These are phyloP conservation scores for Didymella exigua DNA, from an alignment of 2,329 filamentous ascomycete species.

Conservation along the genomic window DNA sequence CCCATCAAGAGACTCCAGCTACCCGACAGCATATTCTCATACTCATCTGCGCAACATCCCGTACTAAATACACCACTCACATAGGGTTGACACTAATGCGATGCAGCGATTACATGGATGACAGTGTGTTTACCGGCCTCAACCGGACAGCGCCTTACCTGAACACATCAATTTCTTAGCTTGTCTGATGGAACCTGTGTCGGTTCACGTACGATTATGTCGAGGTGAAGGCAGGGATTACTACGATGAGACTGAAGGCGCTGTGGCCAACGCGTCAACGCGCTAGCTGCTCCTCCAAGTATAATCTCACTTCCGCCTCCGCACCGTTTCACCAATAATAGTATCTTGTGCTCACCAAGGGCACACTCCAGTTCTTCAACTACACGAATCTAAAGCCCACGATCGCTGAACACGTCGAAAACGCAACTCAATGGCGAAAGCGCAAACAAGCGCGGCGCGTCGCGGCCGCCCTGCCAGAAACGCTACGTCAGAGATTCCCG, in stretches of 20 bases:
- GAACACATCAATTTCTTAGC: background rate
- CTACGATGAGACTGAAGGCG: background rate
- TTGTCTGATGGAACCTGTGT: background rate
- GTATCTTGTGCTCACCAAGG: background rate
- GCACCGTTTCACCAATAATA: background rate
- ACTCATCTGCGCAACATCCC: too few relatives aligned
- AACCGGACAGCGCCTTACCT: background rate
- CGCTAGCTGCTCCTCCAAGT: background rate
- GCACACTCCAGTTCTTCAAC: too few relatives aligned
- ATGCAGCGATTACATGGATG: too few relatives aligned
- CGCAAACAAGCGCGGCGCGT: constrained; percentile 11
- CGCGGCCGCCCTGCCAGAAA: constrained; percentile 22
- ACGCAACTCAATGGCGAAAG: constrained; percentile 22
- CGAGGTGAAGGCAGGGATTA: background rate
- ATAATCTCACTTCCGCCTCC: background rate
- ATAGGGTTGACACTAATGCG: too few relatives aligned
- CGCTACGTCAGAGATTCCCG: constrained; percentile 9
- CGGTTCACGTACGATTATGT: background rate
- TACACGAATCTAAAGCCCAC: background rate
- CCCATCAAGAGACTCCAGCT: too few relatives aligned
- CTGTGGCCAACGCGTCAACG: background rate
- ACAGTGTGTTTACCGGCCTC: too few relatives aligned
- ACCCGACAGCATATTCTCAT: too few relatives aligned
- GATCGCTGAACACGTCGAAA: background rate
- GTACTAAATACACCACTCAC: too few relatives aligned